Evolutionary conservation across 2,329 filamentous ascomycete genomes (phyloP).

Genomic region (Penicillium janthinellum): DNA sequence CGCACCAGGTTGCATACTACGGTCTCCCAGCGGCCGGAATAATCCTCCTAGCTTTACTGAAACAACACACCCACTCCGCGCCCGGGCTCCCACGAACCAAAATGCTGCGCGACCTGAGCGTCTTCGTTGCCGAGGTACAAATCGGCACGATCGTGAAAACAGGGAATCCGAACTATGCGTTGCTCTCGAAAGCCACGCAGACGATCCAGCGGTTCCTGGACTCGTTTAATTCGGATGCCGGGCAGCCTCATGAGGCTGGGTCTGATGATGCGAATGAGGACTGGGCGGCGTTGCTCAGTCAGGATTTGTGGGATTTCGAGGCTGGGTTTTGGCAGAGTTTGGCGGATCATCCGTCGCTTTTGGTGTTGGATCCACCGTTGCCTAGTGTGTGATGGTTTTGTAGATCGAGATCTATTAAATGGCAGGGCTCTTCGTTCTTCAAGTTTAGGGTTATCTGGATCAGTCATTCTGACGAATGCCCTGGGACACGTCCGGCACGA

Average conservation of each 20-base stretch:
- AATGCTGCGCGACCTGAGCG: conserved; percentile 29
- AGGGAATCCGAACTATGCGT: conserved; percentile 28
- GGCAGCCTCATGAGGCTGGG: conserved; percentile 7
- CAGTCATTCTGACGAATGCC: too few relatives aligned
- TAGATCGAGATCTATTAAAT: too few relatives aligned
- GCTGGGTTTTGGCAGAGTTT: conserved; percentile 31
- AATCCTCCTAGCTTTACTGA: conserved; percentile 31
- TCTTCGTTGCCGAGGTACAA: conserved; percentile 33
- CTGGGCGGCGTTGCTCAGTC: conserved; percentile 26
- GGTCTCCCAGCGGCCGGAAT: conserved; percentile 35
- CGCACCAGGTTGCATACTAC: conserved; percentile 29
- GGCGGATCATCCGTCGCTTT: conserved; percentile 31
- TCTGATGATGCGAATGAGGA: conserved; percentile 22
- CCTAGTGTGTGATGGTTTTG: conserved; percentile 15
- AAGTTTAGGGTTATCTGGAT: too few relatives aligned
- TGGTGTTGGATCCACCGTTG: conserved; percentile 25
- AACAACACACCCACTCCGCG: conserved; percentile 19
- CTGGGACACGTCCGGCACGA: too few relatives aligned
- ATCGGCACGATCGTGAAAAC: conserved; percentile 28
- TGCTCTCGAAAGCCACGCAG: conserved; percentile 29
- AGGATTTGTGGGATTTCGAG: conserved; percentile 32
- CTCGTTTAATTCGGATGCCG: conserved; percentile 23
- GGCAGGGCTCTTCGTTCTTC: too few relatives aligned
- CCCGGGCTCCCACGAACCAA: conserved; percentile 19
- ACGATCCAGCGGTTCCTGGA: conserved; percentile 32